Evolutionary conservation across 164 flowering plant species (phyloP).

Genomic region (Dillenia turbinata): DNA sequence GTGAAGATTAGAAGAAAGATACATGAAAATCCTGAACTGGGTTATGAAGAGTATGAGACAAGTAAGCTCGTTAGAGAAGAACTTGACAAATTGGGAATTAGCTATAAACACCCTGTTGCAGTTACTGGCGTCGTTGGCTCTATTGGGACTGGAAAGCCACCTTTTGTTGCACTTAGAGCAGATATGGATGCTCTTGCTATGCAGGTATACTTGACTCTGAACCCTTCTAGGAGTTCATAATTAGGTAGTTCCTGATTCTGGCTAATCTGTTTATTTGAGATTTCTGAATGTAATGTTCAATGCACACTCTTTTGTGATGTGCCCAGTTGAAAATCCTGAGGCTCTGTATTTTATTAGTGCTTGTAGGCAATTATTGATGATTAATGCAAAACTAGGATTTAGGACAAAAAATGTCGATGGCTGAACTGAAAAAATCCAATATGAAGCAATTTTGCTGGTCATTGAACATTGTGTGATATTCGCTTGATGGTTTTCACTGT

Average conservation of each 20-base stretch:
- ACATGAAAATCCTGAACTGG: slow-evolving; percentile 81
- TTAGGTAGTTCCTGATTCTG: neutral
- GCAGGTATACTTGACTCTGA: slow-evolving; percentile 44
- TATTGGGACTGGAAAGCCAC: slow-evolving; percentile 70
- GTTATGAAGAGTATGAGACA: slow-evolving; percentile 79
- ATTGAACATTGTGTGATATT: too few relatives aligned
- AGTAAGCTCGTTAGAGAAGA: slow-evolving; percentile 68
- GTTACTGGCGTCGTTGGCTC: slow-evolving; percentile 71
- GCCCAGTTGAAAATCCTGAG: too few relatives aligned
- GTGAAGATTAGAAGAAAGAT: slow-evolving; percentile 61
- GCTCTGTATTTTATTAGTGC: too few relatives aligned
- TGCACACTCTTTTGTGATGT: too few relatives aligned
- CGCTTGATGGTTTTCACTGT: too few relatives aligned
- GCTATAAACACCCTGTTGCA: slow-evolving; percentile 66
- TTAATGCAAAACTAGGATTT: too few relatives aligned
- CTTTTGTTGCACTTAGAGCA: slow-evolving; percentile 82
- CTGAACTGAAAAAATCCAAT: too few relatives aligned
- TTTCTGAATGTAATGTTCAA: neutral
- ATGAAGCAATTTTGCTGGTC: too few relatives aligned
- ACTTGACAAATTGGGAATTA: slow-evolving; percentile 66
- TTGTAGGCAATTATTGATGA: too few relatives aligned
- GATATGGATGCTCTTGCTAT: slow-evolving; percentile 91
- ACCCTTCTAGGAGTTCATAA: neutral
- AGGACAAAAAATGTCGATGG: too few relatives aligned
- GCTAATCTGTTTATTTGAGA: neutral